A percentile compares a stretch with the other conserved stretches of the same genome.
phyloP scores from a whole-genome alignment of 257 asterid genomes.

The Solanum chiquidenum region DNA sequence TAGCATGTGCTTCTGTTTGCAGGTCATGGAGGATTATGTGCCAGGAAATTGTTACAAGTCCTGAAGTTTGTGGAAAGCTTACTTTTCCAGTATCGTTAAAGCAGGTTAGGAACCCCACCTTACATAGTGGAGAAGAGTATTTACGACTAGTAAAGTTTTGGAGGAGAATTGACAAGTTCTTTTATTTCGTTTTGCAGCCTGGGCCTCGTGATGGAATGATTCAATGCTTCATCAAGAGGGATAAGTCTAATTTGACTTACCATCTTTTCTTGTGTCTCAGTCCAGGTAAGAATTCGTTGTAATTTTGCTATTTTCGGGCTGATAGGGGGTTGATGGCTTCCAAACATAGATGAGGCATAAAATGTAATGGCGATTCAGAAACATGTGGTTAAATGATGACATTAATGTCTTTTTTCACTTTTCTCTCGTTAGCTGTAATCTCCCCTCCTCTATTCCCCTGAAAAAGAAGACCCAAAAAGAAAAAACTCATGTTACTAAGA shows the following conservation, averaged over 20 bases:
- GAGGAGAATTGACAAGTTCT: neutral
- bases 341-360: neutral
- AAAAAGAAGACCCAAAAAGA: neutral
- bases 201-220: constrained; percentile 87
- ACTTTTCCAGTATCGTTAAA: constrained; percentile 87
- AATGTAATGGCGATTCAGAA: neutral
- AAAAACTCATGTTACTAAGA: neutral
- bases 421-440: neutral
- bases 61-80: constrained; percentile 70
- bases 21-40: constrained; percentile 84
- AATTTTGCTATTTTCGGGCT: neutral
- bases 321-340: neutral
- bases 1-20: constrained; percentile 87
- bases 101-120: constrained; percentile 37
- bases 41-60: constrained; percentile 67
- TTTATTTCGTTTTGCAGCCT: constrained; percentile 43
- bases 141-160: neutral
- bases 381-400: neutral
- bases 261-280: constrained; percentile 87
- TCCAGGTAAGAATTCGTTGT: constrained; percentile 45
- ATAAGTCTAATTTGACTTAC: constrained; percentile 69
- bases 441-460: neutral
- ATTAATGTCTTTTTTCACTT: neutral
- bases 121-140: neutral
- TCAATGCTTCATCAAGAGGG: constrained; percentile 92